Base-by-base conservation (phyloP, 495 filamentous ascomycete genomes). In the Cairneyella variabilis region DNA sequence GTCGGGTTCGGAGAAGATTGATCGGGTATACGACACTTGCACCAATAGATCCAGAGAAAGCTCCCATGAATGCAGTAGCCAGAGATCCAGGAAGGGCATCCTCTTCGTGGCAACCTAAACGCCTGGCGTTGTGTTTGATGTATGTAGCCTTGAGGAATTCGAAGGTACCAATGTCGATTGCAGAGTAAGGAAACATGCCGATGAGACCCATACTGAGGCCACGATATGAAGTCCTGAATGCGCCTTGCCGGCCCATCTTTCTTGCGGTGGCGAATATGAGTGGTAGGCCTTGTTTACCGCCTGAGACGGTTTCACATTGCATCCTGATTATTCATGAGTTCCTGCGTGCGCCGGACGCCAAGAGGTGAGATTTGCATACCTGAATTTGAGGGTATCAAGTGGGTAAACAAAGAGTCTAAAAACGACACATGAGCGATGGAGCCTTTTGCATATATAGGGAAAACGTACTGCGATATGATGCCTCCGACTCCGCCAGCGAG, bases 151-250 rank as follows among this genome's bases (percentile, higher is more conserved):
- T 99, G 50, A 96, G 76, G 44, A 91, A 83, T 69, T 99, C 93
- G 59, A 97, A 99, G 0, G 89, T 96, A 36, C 89, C 87, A 54
- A 99, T 82, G 65, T 99, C 93, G 66, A 99, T 93, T 32, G 93
- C 95, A 28, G 89, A 89, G 69, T 99, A 99, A 1, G 93, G 93
- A 64, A 97, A 97, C 84, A 97, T 96, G 65, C 93, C 93, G 45
- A 95, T 64, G 2, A 99, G 76, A 17, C 95, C 93, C 74, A 97
- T 87, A 0, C 90, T 89, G 28, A 97, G 80, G 16, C 93, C 93
- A 53, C 92, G 90, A 66, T 97, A 99, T 57, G 89, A 95, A 17
- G 87, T 77, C 37, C 80, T 76, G 22, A 91, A 41, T 28, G 90
- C 90, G 40, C 83, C 84, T 46, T 80, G 78, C 26, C 76, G 77